phyloP scores from a whole-genome alignment of 2,329 filamentous ascomycete species.

The Mariannaea elegans region DNA sequence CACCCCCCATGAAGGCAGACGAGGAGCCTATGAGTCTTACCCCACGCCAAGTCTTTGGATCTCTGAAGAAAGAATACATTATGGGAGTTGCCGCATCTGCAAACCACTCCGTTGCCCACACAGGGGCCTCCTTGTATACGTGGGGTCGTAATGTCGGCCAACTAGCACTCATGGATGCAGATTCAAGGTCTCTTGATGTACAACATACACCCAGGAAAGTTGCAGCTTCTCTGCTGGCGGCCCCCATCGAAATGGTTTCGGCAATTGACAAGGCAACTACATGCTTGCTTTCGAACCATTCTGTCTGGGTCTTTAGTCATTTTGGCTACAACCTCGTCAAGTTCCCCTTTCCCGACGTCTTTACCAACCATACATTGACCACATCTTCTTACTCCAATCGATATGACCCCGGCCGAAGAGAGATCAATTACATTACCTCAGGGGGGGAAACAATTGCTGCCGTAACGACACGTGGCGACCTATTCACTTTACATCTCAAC shows the following conservation, averaged over 20 bases:
- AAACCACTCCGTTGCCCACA: conserved; percentile 91
- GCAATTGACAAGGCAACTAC: conserved; percentile 92
- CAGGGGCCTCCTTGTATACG: conserved; percentile 81
- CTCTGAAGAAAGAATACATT: conserved; percentile 85
- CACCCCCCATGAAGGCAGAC: conserved; percentile 71
- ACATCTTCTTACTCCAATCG: conserved; percentile 60
- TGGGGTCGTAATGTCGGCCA: conserved; percentile 97
- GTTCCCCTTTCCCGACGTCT: conserved; percentile 78
- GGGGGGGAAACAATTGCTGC: conserved; percentile 94
- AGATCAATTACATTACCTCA: conserved; percentile 79
- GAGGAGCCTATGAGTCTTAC: conserved; percentile 84
- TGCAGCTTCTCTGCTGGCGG: conserved; percentile 76
- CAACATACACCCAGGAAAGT: conserved; percentile 87
- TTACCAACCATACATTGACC: conserved; percentile 74
- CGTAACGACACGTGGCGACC: conserved; percentile 82
- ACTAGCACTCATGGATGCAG: conserved; percentile 91
- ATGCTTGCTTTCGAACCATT: conserved; percentile 84
- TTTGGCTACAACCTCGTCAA: conserved; percentile 93
- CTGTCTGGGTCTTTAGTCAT: conserved; percentile 93
- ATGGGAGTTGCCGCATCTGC: conserved; percentile 87
- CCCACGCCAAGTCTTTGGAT: conserved; percentile 90
- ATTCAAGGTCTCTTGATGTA: conserved; percentile 88
- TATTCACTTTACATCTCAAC: conserved; percentile 85
- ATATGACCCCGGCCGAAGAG: conserved; percentile 71
- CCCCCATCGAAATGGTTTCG: conserved; percentile 78